phyloP scores from a whole-genome alignment of 2,329 filamentous ascomycete species.

The Pseudogymnoascus sp. region DNA sequence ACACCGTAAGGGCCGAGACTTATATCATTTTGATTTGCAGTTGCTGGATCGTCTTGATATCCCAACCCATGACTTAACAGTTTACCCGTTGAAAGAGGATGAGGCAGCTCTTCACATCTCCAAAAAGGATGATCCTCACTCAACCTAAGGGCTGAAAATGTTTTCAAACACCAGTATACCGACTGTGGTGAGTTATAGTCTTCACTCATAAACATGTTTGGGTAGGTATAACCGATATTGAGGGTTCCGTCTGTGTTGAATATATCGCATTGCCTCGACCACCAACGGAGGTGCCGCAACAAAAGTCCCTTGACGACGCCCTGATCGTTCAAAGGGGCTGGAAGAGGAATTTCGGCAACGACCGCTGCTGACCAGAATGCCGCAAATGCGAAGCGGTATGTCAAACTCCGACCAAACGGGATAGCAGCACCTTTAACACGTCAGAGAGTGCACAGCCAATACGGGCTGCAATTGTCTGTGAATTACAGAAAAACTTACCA shows the following conservation, averaged over 20 bases:
- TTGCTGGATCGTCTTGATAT: conserved; percentile 10
- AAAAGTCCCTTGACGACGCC: conserved; percentile 43
- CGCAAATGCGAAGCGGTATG: conserved; percentile 44
- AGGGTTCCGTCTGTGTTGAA: conserved; percentile 44
- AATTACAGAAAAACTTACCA: conserved; percentile 27
- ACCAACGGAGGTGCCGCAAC: conserved; percentile 44
- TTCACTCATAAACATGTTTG: conserved; percentile 48
- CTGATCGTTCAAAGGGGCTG: conserved; percentile 27
- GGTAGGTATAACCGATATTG: conserved; percentile 37
- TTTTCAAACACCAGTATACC: conserved; percentile 47
- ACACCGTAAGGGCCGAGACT: not conserved
- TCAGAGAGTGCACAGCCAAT: not conserved
- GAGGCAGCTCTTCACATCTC: conserved; percentile 32
- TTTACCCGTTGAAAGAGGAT: conserved; percentile 21
- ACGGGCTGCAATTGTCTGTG: not conserved
- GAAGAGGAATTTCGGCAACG: conserved; percentile 35
- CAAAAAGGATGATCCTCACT: conserved; percentile 38
- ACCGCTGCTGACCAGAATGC: conserved; percentile 42
- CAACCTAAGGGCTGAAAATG: conserved; percentile 37
- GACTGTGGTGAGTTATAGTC: conserved; percentile 53
- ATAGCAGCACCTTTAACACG: conserved; percentile 40
- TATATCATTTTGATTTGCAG: conserved; percentile 8
- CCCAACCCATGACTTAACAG: not conserved
- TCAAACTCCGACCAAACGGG: conserved; percentile 44
- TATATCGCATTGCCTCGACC: conserved; percentile 36